These are phyloP conservation scores for Mercurialis annua DNA, from an alignment of 345 rosid species.

Conservation along the genomic window DNA sequence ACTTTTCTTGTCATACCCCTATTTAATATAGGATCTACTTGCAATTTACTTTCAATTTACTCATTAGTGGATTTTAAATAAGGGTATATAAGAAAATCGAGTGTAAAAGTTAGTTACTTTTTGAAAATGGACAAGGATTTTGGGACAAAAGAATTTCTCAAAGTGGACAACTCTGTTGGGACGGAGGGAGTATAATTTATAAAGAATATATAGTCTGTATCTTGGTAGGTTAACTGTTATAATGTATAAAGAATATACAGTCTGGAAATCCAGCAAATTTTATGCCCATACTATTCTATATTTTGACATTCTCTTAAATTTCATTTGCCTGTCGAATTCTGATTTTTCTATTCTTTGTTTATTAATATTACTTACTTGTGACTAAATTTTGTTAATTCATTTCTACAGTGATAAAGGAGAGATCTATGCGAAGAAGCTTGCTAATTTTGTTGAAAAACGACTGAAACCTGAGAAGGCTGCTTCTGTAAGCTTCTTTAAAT, in stretches of 20 bases:
- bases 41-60: too few relatives aligned
- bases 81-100: too few relatives aligned
- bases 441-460: constrained; percentile 86
- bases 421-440: constrained; percentile 81
- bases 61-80: too few relatives aligned
- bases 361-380: constrained; percentile 4
- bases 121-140: too few relatives aligned
- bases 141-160: too few relatives aligned
- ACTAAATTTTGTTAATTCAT: constrained; percentile 19
- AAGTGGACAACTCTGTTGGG: too few relatives aligned
- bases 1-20: too few relatives aligned
- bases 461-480: constrained; percentile 95
- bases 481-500: constrained; percentile 60
- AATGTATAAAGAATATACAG: background rate
- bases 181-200: too few relatives aligned
- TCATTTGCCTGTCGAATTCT: background rate
- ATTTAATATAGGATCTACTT: too few relatives aligned
- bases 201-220: too few relatives aligned
- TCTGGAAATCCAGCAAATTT: background rate
- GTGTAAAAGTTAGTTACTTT: too few relatives aligned
- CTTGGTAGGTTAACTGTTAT: background rate
- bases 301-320: background rate
- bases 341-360: constrained; percentile 1
- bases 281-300: background rate
- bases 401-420: constrained; percentile 77